phyloP scores from a whole-genome alignment of 306 rosid genomes.

The Echinosophora koreensis region DNA sequence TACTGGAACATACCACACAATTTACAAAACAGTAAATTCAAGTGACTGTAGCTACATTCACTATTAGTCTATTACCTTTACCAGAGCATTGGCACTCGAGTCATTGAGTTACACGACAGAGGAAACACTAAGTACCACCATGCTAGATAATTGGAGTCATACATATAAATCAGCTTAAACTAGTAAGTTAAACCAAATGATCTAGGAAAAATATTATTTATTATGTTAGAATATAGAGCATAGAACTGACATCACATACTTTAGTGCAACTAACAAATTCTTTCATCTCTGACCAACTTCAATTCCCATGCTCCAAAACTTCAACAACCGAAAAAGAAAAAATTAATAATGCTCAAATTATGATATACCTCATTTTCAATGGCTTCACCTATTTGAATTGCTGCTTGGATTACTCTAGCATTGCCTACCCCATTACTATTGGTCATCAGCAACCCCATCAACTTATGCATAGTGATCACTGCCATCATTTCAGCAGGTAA shows the following conservation, averaged over 20 bases:
- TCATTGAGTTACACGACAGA: not conserved
- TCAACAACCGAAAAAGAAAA: not conserved
- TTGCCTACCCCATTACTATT: conserved; percentile 57
- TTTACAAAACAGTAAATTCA: conserved; percentile 3
- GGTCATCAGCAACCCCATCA: conserved; percentile 78
- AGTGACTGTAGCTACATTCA: not conserved
- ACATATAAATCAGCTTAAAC: not conserved
- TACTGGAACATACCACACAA: not conserved
- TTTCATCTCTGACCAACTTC: not conserved
- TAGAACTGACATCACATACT: not conserved
- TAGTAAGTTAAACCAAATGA: not conserved
- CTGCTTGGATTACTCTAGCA: conserved; percentile 67
- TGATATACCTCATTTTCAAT: conserved; percentile 70
- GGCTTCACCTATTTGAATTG: conserved; percentile 72
- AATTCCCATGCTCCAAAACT: not conserved
- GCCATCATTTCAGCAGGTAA: conserved; percentile 75
- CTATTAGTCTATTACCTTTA: not conserved
- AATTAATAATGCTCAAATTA: not conserved
- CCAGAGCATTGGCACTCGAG: not conserved
- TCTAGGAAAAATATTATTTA: not conserved
- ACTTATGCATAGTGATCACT: conserved; percentile 76
- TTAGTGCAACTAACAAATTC: not conserved
- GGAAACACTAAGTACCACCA: not conserved
- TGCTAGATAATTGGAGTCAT: conserved; percentile 1
- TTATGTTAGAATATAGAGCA: not conserved